Conservation (phyloP, 495 filamentous ascomycete species). For the Aspergillus indologenus region DNA sequence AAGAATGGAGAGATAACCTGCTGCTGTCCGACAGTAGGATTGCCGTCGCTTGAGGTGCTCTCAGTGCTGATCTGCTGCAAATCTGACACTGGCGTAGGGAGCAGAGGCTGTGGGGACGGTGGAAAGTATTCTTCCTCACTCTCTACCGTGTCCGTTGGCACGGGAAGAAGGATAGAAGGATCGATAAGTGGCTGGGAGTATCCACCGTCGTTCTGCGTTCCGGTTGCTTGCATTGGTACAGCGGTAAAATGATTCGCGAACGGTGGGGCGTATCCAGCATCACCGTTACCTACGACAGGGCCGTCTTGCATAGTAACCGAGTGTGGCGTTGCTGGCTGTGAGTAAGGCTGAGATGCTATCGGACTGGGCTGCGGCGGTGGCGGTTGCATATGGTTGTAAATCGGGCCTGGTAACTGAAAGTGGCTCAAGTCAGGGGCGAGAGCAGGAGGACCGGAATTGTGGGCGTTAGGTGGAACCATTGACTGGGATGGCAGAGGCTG, state of each 20-base stretch:
- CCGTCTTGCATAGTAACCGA: background rate
- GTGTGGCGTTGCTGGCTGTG: background rate
- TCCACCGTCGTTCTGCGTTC: background rate
- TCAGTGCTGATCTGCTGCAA: background rate
- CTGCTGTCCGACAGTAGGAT: background rate
- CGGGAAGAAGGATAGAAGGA: background rate
- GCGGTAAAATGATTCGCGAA: background rate
- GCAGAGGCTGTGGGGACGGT: too few species aligned
- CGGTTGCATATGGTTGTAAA: background rate
- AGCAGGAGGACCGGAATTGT: constrained; percentile 19
- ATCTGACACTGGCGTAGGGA: too few species aligned
- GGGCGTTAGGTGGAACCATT: constrained; percentile 10
- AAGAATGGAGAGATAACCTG: background rate
- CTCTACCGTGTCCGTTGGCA: background rate
- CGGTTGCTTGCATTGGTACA: background rate
- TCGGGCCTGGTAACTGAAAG: background rate
- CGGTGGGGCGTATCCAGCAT: background rate
- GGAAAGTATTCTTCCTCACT: too few species aligned
- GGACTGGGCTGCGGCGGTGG: background rate
- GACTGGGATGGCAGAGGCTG: background rate
- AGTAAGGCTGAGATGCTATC: background rate
- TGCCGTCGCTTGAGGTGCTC: background rate
- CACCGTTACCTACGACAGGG: background rate
- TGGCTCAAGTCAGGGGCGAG: constrained; percentile 18
- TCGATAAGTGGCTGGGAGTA: background rate